Evolutionary conservation across 805 yeast genomes (phyloP).

Genomic region (Wickerhamomyces subpelliculosus): DNA sequence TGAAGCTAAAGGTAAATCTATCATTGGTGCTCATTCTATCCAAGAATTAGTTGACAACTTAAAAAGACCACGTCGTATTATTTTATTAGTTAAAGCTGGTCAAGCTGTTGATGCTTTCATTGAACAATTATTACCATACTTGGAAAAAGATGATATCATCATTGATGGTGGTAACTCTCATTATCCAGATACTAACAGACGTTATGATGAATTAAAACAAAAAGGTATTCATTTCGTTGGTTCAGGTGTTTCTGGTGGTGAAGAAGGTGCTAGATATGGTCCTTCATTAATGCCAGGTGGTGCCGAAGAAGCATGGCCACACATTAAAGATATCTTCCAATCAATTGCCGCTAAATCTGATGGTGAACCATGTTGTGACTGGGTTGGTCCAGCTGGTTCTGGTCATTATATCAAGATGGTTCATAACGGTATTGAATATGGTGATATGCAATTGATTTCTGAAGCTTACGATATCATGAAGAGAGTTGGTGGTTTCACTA

Average conservation of each 20-base stretch:
- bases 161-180: constrained; percentile 99
- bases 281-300: constrained; percentile 99
- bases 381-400: constrained; percentile 99
- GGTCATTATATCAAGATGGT: constrained; percentile 99
- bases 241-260: constrained; percentile 99
- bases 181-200: constrained; percentile 97
- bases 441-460: constrained; percentile 98
- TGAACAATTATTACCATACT: constrained; percentile 77
- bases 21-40: constrained; percentile 91
- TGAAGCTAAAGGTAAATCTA: constrained; percentile 96
- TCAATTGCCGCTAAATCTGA: constrained; percentile 92
- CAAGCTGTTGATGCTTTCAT: constrained; percentile 89
- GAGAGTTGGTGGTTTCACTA: constrained; percentile 84
- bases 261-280: constrained; percentile 99
- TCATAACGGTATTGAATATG: constrained; percentile 99
- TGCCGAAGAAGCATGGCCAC: constrained; percentile 97
- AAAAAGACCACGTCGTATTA: constrained; percentile 96
- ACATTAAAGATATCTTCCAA: constrained; percentile 94
- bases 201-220: constrained; percentile 79
- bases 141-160: constrained; percentile 96
- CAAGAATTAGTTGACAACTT: constrained; percentile 81
- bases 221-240: constrained; percentile 93
- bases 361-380: constrained; percentile 99
- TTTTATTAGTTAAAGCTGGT: constrained; percentile 95
- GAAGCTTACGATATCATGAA: constrained; percentile 97